phyloP scores from a whole-genome alignment of 164 flowering plant genomes.

The Cinnamomum micranthum region DNA sequence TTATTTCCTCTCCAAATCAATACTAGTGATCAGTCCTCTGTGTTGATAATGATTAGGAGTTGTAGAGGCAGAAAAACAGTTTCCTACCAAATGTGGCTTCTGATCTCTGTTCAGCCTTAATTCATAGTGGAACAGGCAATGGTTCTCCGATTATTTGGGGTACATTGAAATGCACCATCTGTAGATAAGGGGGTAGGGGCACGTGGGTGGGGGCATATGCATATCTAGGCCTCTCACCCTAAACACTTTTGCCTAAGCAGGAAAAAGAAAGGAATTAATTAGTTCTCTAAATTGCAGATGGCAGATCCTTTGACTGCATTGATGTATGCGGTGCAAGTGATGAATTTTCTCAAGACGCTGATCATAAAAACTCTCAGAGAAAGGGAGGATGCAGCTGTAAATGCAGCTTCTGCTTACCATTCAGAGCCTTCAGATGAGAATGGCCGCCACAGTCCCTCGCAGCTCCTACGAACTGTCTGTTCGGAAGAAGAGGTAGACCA shows the following conservation, averaged over 20 bases:
- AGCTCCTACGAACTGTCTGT: slow-evolving; percentile 20
- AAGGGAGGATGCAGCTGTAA: slow-evolving; percentile 48
- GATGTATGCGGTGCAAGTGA: slow-evolving; percentile 90
- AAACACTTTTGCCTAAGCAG: neutral
- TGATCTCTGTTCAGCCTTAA: too few relatives aligned
- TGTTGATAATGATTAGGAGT: too few relatives aligned
- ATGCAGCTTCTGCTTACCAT: slow-evolving; percentile 27
- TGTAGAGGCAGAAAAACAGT: too few relatives aligned
- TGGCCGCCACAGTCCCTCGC: slow-evolving; percentile 48
- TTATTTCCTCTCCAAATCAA: too few relatives aligned
- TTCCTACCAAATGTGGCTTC: too few relatives aligned
- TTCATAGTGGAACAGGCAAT: too few relatives aligned
- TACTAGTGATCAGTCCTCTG: too few relatives aligned
- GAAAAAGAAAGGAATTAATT: neutral
- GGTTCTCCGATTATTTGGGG: too few relatives aligned
- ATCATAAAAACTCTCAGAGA: slow-evolving; percentile 50
- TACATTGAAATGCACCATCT: too few relatives aligned
- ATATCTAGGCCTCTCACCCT: neutral
- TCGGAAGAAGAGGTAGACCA: slow-evolving; percentile 32
- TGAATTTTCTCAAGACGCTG: slow-evolving; percentile 79
- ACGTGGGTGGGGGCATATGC: too few relatives aligned
- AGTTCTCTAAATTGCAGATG: slow-evolving; percentile 47
- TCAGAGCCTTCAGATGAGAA: slow-evolving; percentile 54
- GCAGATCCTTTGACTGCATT: slow-evolving; percentile 85
- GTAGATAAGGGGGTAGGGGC: too few relatives aligned